A percentile compares a stretch with the other conserved stretches of the same genome.
Conservation (phyloP, 305 asterid species). For the Fraxinus sp. region DNA sequence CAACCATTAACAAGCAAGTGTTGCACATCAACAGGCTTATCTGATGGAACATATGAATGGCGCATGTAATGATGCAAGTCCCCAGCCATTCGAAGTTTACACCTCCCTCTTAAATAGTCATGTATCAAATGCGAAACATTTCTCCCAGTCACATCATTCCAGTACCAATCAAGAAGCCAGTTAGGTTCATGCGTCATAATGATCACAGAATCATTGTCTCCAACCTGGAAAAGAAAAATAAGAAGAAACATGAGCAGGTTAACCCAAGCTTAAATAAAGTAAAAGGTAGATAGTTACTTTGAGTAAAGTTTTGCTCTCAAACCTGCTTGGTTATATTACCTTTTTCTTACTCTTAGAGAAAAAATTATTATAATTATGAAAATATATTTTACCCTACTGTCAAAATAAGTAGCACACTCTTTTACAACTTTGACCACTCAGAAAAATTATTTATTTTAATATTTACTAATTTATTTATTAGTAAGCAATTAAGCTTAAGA, state of each 20-base stretch:
- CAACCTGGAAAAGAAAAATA: constrained; percentile 50
- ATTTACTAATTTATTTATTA: background rate
- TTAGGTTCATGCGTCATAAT: constrained; percentile 97
- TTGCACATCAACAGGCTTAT: constrained; percentile 75
- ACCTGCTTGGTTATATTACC: background rate
- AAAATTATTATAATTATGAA: background rate
- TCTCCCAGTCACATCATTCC: constrained; percentile 73
- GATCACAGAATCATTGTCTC: constrained; percentile 77
- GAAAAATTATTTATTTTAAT: background rate
- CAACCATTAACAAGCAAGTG: constrained; percentile 96
- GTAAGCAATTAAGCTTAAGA: background rate
- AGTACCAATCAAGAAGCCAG: constrained; percentile 97
- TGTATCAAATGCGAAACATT: constrained; percentile 70
- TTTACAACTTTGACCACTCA: background rate
- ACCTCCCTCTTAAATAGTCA: constrained; percentile 31
- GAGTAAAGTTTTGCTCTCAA: background rate
- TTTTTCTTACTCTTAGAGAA: background rate
- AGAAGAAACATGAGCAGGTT: background rate
- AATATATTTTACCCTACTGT: background rate
- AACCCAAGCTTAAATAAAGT: background rate
- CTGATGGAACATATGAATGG: constrained; percentile 73
- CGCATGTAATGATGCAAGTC: constrained; percentile 11
- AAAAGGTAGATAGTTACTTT: background rate
- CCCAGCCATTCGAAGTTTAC: too few relatives aligned
- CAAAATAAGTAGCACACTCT: background rate